Conservation (phyloP, 352 stramenopile species). For the Phytopythium vexans region DNA sequence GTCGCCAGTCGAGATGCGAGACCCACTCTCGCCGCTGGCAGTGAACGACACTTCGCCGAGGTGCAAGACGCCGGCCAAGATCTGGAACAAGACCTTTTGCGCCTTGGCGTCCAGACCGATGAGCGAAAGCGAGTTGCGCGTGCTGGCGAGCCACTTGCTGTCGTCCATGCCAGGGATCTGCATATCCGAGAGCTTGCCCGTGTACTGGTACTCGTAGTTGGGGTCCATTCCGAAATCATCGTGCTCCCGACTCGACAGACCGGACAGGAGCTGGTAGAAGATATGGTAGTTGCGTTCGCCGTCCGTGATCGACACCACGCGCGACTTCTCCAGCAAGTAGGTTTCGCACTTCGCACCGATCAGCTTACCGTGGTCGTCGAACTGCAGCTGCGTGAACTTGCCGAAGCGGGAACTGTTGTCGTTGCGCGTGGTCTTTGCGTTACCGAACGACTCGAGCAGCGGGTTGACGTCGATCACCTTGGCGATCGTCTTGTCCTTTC, state of each 20-base stretch:
- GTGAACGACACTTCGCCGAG: constrained; percentile 95
- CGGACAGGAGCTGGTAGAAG: constrained; percentile 94
- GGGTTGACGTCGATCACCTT: constrained; percentile 92
- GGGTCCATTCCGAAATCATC: constrained; percentile 66
- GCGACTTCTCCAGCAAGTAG: constrained; percentile 96
- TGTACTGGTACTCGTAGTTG: constrained; percentile 71
- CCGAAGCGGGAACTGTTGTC: constrained; percentile 91
- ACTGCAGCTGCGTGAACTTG: constrained; percentile 91
- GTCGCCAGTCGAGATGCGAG: constrained; percentile 61
- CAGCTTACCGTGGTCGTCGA: constrained; percentile 70
- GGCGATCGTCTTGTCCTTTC: constrained; percentile 86
- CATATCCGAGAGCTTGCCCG: constrained; percentile 70
- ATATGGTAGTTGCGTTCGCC: constrained; percentile 98
- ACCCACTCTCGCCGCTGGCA: constrained; percentile 65
- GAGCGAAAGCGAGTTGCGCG: constrained; percentile 72
- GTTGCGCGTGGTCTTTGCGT: constrained; percentile 93
- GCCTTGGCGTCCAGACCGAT: constrained; percentile 61
- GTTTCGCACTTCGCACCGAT: constrained; percentile 90
- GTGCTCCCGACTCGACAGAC: constrained; percentile 49
- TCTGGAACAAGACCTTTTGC: constrained; percentile 78
- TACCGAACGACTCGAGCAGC: constrained; percentile 93
- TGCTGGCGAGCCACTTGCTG: constrained; percentile 77
- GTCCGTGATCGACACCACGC: constrained; percentile 93
- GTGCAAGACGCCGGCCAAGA: constrained; percentile 91
- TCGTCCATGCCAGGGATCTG: constrained; percentile 83